Evolutionary conservation across 352 stramenopile genomes (phyloP), one percentile per base, ranked within the genome.

Genomic region (Phytophthora tubulina): DNA sequence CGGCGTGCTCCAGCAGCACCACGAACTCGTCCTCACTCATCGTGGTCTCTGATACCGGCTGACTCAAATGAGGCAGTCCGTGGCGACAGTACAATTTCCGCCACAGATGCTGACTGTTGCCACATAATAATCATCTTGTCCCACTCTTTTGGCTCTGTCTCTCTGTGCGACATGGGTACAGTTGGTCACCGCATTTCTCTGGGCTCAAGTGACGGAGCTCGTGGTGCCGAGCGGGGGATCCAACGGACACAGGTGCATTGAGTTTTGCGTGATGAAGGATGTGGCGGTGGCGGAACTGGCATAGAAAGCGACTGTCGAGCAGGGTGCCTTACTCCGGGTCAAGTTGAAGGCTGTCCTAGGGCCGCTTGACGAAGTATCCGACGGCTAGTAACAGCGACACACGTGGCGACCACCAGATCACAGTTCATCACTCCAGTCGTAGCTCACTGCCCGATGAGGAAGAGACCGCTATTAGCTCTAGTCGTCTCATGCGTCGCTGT

Each of bases 1-100:
- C 88, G 14, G 88, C 86, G 69, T 95, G 86, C 73, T 93, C 88
- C 38, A 91, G 74, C 57, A 93, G 75, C 80, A 95, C 86, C 35
- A 95, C 86, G 65, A 95, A 95, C 74, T 94, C 88, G 75, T 95
- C 88, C 66, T 95, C 88, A 70, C 84, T 94, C 84, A 92, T 93
- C 33, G 27, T 57, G 44, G 50, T 52, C 64, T 63, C 44, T 71
- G 54, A 65, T 53, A 59, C 39, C 32, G 11, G n/a, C n/a, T 56
- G 15, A 56, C 54, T 51, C 48, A 68, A 54, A 44, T 10, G 14
- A 15, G 54, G 5, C 41, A 55, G 36, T 63, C 39, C 6, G 66
- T 73, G 33, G 6, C 35, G n/a, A 31, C 10, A 14, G 2, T n/a
- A 68, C 41, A 55, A 9, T 31, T 13, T 13, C 1, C n/a, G 7